phyloP scores from a whole-genome alignment of 1,284 basidiomycete species.

The Ganoderma sp. region DNA sequence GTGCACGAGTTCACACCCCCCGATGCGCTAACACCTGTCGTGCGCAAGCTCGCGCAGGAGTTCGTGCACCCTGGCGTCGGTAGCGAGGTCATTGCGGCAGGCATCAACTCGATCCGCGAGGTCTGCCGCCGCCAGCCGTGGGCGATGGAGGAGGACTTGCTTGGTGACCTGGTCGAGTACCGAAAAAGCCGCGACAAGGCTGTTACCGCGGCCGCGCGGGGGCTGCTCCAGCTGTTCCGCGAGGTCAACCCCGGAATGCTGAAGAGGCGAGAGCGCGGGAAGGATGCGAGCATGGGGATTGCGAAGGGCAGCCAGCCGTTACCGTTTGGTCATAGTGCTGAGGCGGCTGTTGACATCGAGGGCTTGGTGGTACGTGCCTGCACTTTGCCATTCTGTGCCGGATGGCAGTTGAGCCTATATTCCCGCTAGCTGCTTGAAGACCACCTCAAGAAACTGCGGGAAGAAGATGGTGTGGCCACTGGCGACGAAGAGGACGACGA shows the following conservation, averaged over 20 bases:
- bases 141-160: conserved; percentile 94
- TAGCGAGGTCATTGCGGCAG: conserved; percentile 93
- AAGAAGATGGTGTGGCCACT: conserved; percentile 63
- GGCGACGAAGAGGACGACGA: conserved; percentile 71
- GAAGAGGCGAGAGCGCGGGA: conserved; percentile 88
- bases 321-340: conserved; percentile 80
- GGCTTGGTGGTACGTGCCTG: conserved; percentile 74
- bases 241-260: conserved; percentile 96
- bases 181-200: conserved; percentile 95
- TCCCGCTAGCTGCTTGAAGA: conserved; percentile 76
- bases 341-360: conserved; percentile 87
- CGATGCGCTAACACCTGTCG: conserved; percentile 87
- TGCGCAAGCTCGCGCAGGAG: conserved; percentile 92
- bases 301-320: conserved; percentile 66
- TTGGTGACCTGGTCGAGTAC: conserved; percentile 94
- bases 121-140: conserved; percentile 93
- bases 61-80: conserved; percentile 99
- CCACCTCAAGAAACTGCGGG: conserved; percentile 74
- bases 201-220: conserved; percentile 87
- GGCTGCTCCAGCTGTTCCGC: conserved; percentile 90
- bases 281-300: conserved; percentile 82
- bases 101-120: conserved; percentile 94
- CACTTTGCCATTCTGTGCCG: background rate
- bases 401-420: background rate
- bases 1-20: conserved; percentile 97